A percentile compares a stretch with the other conserved stretches of the same genome.
phyloP scores from a whole-genome alignment of 768 basidiomycete genomes.

The Fistulinella prunicolor region DNA sequence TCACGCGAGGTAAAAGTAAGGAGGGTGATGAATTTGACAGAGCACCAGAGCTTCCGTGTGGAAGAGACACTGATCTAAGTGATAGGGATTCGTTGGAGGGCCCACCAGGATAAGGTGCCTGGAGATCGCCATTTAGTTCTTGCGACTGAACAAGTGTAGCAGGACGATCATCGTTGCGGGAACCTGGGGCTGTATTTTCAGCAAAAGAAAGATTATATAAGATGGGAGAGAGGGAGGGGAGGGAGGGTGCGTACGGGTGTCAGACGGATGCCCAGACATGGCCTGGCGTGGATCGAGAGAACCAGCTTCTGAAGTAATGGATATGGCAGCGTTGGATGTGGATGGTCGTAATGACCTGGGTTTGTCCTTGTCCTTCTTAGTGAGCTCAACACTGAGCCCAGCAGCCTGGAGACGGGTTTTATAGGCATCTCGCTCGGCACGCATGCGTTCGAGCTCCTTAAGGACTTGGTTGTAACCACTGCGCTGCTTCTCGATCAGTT shows the following conservation, averaged over 20 bases:
- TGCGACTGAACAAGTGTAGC: conserved; percentile 17
- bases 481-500: conserved; percentile 90
- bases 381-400: conserved; percentile 39
- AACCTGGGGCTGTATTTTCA: conserved; percentile 2
- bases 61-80: conserved; percentile 20
- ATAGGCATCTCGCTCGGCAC: conserved; percentile 72
- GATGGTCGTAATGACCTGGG: conserved; percentile 18
- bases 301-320: conserved; percentile 14
- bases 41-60: conserved; percentile 7
- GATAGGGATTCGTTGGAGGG: conserved; percentile 12
- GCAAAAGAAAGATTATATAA: background rate
- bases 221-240: background rate
- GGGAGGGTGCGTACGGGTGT: conserved; percentile 30
- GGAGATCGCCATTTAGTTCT: conserved; percentile 12
- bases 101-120: background rate
- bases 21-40: conserved; percentile 6
- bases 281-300: conserved; percentile 26
- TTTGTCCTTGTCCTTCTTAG: conserved; percentile 29
- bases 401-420: conserved; percentile 33
- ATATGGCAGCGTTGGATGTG: conserved; percentile 22
- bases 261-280: conserved; percentile 29
- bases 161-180: conserved; percentile 22
- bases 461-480: conserved; percentile 74
- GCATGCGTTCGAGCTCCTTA: conserved; percentile 83
- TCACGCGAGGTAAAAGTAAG: conserved; percentile 20